Evolutionary conservation across 2,329 filamentous ascomycete species (phyloP), one percentile per base, ranked within the genome.

Genomic region (Thelonectria rubi): DNA sequence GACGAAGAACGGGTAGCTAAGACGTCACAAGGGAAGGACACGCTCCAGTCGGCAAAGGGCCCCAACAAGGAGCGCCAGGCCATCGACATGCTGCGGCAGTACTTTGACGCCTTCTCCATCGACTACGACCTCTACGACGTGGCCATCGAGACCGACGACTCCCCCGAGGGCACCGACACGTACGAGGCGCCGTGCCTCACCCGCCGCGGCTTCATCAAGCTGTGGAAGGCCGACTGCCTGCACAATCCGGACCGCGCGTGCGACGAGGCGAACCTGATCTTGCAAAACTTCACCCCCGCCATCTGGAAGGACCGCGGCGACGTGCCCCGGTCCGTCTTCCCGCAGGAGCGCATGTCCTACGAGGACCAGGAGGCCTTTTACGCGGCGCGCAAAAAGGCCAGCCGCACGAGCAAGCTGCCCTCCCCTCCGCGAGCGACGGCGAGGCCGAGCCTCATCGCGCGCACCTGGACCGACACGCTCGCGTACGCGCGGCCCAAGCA

Each of bases 231-330:
- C 11, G 46, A 55, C 20, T 5, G 7, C 17, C 40, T 47, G 14
- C 17, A 39, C 30, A 40, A 55, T 26, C 51, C 47, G 12, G 46
- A 18, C 24, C 39, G 14, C 11, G 21, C 40, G 15, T 45, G 37
- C 17, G 39, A 50, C 18, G 17, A 55, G 6, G 17, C 52, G 12
- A 57, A 57, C 48, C 43, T 58, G 40, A 47, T 52, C n/a, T 21
- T 53, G 20, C 55, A 52, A 14, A 37, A 58, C 49, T 58, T 42
- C 42, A 48, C 47, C 32, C 55, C 55, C 4, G 30, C 32, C n/a
- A 46, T 52, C 15, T 53, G 55, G 55, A 52, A 24, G 6, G 40
- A 53, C 39, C 48, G 49, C 32, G 55, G 48, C 24, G 49, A 58
- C 32, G 40, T 53, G 40, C 48, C 55, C 6, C 34, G 42, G 14